phyloP scores from a whole-genome alignment of 2,329 filamentous ascomycete genomes.

The Fusarium bactridioides region DNA sequence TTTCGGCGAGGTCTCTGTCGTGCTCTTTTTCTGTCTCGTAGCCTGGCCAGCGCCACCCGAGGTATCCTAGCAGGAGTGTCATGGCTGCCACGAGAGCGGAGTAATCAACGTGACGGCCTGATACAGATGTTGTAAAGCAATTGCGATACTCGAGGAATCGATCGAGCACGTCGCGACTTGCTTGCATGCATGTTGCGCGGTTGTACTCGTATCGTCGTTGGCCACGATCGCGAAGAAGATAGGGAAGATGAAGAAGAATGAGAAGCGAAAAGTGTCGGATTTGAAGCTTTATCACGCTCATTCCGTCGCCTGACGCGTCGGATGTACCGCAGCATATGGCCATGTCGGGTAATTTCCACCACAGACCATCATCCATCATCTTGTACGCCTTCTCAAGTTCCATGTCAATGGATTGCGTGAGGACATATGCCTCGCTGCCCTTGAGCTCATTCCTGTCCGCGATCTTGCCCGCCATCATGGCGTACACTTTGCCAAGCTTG shows the following conservation, averaged over 20 bases:
- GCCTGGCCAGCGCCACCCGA: conserved; percentile 48
- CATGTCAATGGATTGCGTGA: conserved; percentile 55
- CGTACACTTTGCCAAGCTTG: conserved; percentile 55
- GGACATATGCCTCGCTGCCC: conserved; percentile 48
- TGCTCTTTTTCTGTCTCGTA: conserved; percentile 30
- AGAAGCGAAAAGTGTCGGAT: conserved; percentile 60
- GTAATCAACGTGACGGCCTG: conserved; percentile 59
- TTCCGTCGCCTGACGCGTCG: conserved; percentile 25
- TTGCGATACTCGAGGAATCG: conserved; percentile 58
- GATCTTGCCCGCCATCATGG: conserved; percentile 53
- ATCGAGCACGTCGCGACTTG: conserved; percentile 59
- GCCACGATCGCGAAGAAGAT: conserved; percentile 56
- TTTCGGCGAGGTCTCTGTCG: conserved; percentile 50
- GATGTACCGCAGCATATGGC: conserved; percentile 34
- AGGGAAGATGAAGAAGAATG: conserved; percentile 63
- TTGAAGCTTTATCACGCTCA: conserved; percentile 54
- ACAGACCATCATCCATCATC: conserved; percentile 52
- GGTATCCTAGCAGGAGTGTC: conserved; percentile 60
- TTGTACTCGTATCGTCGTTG: conserved; percentile 58
- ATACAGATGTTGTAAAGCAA: conserved; percentile 28
- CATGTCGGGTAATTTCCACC: conserved; percentile 55
- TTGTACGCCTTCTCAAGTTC: conserved; percentile 55
- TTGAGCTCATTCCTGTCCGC: conserved; percentile 55
- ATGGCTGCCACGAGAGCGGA: conserved; percentile 59
- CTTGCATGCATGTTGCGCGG: conserved; percentile 52